These are phyloP conservation scores for Aspergillus ruber DNA, from an alignment of 2,329 filamentous ascomycete genomes.

Conservation along the genomic window DNA sequence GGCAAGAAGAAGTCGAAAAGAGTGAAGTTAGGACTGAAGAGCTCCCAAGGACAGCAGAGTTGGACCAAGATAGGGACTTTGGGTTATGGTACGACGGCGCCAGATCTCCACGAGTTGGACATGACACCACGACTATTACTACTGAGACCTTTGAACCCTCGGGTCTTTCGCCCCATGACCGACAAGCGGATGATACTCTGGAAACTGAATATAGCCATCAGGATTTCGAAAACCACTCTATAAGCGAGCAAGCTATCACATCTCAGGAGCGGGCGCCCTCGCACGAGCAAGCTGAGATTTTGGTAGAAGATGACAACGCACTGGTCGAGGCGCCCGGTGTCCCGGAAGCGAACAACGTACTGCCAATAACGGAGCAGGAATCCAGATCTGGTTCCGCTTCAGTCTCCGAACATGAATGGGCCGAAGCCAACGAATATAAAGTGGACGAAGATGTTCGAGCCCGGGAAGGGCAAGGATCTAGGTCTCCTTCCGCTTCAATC, in stretches of 20 bases:
- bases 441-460: not conserved
- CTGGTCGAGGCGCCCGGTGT: not conserved
- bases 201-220: not conserved
- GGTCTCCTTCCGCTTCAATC: too few species aligned
- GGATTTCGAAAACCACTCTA: not conserved
- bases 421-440: not conserved
- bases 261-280: not conserved
- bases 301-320: not conserved
- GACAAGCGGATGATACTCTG: not conserved
- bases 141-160: too few species aligned
- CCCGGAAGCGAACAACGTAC: not conserved
- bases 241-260: not conserved
- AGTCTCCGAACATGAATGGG: not conserved
- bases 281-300: not conserved
- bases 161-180: too few species aligned
- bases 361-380: not conserved
- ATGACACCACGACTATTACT: not conserved
- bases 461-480: not conserved
- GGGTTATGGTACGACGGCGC: not conserved
- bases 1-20: not conserved
- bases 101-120: not conserved
- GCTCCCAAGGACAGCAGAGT: not conserved
- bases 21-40: not conserved
- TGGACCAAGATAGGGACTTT: not conserved
- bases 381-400: not conserved